Evolutionary conservation across 306 rosid species (phyloP).

Genomic region (Casuarina cunninghamiana): DNA sequence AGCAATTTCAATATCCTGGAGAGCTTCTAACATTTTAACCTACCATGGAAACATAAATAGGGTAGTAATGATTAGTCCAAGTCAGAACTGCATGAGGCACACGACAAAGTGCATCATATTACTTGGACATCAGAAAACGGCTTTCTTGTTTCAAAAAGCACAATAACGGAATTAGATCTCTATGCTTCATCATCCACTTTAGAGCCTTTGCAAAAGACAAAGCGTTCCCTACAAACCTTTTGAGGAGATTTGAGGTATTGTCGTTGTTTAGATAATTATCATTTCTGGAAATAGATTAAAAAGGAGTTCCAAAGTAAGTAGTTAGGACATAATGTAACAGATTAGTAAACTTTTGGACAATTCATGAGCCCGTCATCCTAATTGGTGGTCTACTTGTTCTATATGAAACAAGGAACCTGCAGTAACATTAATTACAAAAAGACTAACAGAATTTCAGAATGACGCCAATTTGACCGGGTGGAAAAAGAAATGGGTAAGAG

Average conservation of each 20-base stretch:
- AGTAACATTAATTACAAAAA: background rate
- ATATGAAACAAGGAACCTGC: background rate
- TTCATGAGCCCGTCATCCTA: background rate
- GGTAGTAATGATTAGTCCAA: conserved; percentile 9
- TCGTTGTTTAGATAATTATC: background rate
- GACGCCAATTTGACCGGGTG: background rate
- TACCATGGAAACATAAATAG: conserved; percentile 33
- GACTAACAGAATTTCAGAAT: background rate
- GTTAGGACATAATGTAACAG: background rate
- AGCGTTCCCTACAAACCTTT: background rate
- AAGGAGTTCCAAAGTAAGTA: background rate
- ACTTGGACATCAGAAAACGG: background rate
- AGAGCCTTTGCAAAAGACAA: background rate
- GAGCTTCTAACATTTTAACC: conserved; percentile 99
- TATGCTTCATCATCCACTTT: background rate
- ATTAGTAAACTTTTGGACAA: background rate
- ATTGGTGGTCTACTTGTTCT: background rate
- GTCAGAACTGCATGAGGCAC: background rate
- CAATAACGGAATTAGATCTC: background rate
- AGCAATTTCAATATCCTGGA: conserved; percentile 97
- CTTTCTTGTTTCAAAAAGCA: background rate
- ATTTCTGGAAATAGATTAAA: background rate
- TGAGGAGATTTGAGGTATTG: background rate
- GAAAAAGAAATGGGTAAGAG: background rate
- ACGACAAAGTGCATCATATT: background rate